Conservation (phyloP, 257 asterid genomes). For the Cynanchum wilfordii region DNA sequence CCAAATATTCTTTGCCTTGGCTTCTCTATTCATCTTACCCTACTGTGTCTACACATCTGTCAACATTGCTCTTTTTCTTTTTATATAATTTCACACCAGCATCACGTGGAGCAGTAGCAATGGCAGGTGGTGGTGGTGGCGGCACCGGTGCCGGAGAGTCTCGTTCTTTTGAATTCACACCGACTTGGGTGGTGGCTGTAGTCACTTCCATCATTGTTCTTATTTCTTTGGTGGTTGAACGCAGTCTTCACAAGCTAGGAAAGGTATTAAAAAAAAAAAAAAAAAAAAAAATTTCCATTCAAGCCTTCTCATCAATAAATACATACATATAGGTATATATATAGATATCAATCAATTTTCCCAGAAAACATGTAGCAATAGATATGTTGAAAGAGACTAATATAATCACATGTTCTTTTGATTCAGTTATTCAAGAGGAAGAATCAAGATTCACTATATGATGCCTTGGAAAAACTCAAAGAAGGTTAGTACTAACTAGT, state of each 20-base stretch:
- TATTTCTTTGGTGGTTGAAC: conserved; percentile 62
- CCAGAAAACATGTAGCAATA: not conserved
- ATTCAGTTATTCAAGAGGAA: conserved; percentile 49
- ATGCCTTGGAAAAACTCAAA: conserved; percentile 70
- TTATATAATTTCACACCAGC: not conserved
- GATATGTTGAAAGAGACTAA: not conserved
- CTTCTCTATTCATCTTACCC: conserved; percentile 4
- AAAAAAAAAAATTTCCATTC: too few species aligned
- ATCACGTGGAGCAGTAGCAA: not conserved
- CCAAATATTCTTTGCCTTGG: conserved; percentile 45
- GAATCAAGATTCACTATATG: conserved; percentile 45
- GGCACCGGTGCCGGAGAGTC: conserved; percentile 37
- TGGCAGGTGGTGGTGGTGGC: conserved; percentile 10
- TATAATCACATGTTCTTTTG: not conserved
- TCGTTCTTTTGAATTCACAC: conserved; percentile 54
- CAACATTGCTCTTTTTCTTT: not conserved
- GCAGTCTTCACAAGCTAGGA: conserved; percentile 70
- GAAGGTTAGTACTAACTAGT: conserved; percentile 39
- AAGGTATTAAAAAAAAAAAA: conserved; percentile 35
- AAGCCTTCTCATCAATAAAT: not conserved
- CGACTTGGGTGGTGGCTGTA: conserved; percentile 77
- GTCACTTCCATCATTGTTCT: conserved; percentile 69
- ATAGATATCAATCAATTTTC: too few species aligned
- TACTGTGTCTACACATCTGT: not conserved
- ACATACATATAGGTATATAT: too few species aligned